Evolutionary conservation across 2,329 filamentous ascomycete species (phyloP), one percentile per base, ranked within the genome.

Genomic region (Rhytidhysteron rufulum): DNA sequence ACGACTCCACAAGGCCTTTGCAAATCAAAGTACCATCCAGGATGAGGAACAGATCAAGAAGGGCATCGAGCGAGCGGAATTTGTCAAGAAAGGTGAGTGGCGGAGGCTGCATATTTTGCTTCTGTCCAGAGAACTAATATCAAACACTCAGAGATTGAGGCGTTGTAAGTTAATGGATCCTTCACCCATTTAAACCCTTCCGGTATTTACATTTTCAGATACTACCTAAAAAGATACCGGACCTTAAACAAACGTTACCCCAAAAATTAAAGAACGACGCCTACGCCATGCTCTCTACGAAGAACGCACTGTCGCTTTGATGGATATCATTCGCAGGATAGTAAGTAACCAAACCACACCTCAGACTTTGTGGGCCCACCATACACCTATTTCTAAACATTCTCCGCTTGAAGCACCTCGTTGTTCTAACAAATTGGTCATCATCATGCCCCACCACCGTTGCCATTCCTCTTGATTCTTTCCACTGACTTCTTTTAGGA

Each of bases 391-490:
- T 63, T 83, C 80, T 16, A 96, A 69, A 65, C 88, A 95, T 65
- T 96, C 90, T 34, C 90, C 89, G 71, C 82, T 89, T 34, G 79
- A 82, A 15, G 86, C 83, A 16, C 87, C 86, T 40, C 82, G 83
- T 45, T 91, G 84, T 61, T 85, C 82, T 58, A 95, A 76, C 56
- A 96, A 67, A 64, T 93, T 85, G 34, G 80, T 79, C 77, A 88
- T 91, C 85, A 95, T 87, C 65, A 84, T 87, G 30, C 83, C 82
- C 68, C 86, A 81, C 90, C 90, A 96, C 31, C 81, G 74, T 62
- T 94, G 86, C 89, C 89, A 96, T 68, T 96, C 90, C 52, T 95
- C 88, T 58, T 86, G 81, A 55, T 85, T 88, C 72, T 95, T 95
- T 11, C 85, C 86, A 57, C 86, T 94, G 33, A 82, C 80, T 55